These are phyloP conservation scores for Vicia villosa DNA, from an alignment of 306 rosid species.

Conservation along the genomic window DNA sequence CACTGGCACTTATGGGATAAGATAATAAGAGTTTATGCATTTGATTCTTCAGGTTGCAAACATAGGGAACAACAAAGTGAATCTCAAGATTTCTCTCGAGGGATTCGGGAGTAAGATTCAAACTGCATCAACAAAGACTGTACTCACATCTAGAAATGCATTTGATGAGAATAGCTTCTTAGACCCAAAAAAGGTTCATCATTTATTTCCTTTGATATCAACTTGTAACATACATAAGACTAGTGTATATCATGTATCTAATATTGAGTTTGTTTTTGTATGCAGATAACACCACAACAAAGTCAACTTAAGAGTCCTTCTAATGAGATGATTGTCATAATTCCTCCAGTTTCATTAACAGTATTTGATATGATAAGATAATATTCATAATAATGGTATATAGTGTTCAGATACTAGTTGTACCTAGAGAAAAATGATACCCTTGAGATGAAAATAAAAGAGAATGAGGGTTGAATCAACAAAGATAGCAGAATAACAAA, in stretches of 20 bases:
- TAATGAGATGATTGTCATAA: conserved; percentile 37
- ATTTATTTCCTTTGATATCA: background rate
- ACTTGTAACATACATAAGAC: background rate
- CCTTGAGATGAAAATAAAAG: background rate
- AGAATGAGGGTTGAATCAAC: background rate
- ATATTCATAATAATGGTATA: conserved; percentile 26
- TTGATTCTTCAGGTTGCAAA: conserved; percentile 57
- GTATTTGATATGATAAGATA: conserved; percentile 55
- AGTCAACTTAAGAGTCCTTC: conserved; percentile 40
- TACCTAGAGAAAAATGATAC: background rate
- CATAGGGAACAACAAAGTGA: conserved; percentile 45
- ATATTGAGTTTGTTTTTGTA: conserved; percentile 6
- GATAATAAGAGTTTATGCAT: no score
- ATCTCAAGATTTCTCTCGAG: conserved; percentile 44
- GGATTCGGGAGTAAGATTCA: conserved; percentile 41
- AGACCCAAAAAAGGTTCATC: conserved; percentile 60
- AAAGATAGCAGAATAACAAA: background rate
- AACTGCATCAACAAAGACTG: conserved; percentile 50
- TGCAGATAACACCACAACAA: conserved; percentile 53
- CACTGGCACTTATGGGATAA: no score
- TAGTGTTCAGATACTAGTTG: background rate
- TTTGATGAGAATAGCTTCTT: conserved; percentile 71
- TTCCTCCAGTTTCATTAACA: conserved; percentile 61
- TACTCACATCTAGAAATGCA: conserved; percentile 56
- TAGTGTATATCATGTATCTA: background rate